Conservation (phyloP, 2,329 filamentous ascomycete genomes). For the Arthrobotrys sinensis region DNA sequence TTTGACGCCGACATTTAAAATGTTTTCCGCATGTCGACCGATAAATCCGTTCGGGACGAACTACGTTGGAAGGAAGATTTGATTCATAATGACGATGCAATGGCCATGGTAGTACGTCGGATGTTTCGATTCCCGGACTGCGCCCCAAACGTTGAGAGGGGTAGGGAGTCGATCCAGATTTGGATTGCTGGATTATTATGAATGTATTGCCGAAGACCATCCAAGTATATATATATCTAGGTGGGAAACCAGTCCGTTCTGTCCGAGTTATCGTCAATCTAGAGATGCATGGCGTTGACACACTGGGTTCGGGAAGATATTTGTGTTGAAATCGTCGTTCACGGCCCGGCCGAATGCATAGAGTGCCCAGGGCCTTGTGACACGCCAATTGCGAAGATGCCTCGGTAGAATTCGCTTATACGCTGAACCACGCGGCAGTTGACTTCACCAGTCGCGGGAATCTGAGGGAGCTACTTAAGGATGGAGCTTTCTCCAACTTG, state of each 20-base stretch:
- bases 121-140: conserved; percentile 16
- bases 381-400: conserved; percentile 45
- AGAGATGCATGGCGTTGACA: too few relatives aligned
- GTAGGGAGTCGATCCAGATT: not conserved
- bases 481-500: conserved; percentile 23
- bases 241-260: not conserved
- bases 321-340: conserved; percentile 6
- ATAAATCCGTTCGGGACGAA: conserved; percentile 16
- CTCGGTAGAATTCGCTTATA: conserved; percentile 60
- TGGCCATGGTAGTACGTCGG: conserved; percentile 1
- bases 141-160: conserved; percentile 7
- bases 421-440: conserved; percentile 25
- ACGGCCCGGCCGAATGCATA: conserved; percentile 19
- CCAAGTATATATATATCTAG: not conserved
- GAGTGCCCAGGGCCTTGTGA: conserved; percentile 15
- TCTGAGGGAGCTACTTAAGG: conserved; percentile 41
- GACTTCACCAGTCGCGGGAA: conserved; percentile 26
- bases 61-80: not conserved
- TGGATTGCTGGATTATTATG: not conserved
- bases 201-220: not conserved
- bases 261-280: not conserved
- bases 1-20: conserved; percentile 23
- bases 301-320: not conserved
- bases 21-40: not conserved
- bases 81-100: not conserved